Conservation (phyloP, 371 early-diverging fungal genomes). For the Lichtheimia corymbifera region DNA sequence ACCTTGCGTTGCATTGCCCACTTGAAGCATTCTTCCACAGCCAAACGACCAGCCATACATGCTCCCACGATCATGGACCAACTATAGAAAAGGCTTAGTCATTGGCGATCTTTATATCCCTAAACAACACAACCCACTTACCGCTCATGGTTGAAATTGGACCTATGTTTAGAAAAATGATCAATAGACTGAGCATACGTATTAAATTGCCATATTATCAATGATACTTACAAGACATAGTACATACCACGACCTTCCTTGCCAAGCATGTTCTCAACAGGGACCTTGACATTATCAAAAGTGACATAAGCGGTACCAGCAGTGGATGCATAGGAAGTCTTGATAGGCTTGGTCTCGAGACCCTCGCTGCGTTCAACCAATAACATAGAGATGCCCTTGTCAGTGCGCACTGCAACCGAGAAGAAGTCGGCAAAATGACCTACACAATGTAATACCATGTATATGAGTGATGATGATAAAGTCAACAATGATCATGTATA, state of each 20-base stretch:
- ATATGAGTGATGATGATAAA: background rate
- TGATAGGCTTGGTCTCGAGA: conserved; percentile 59
- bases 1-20: conserved; percentile 83
- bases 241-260: conserved; percentile 83
- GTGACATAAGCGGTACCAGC: conserved; percentile 59
- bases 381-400: conserved; percentile 65
- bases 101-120: no score
- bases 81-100: background rate
- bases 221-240: conserved; percentile 2
- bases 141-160: conserved; percentile 80
- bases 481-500: no score
- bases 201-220: no score
- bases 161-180: background rate
- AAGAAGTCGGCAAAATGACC: conserved; percentile 58
- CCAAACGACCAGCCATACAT: conserved; percentile 18
- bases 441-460: background rate
- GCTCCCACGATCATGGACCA: conserved; percentile 28
- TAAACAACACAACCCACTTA: background rate
- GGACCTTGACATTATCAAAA: conserved; percentile 68
- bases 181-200: background rate
- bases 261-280: conserved; percentile 82
- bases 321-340: conserved; percentile 59
- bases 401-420: conserved; percentile 63
- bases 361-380: conserved; percentile 63
- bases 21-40: conserved; percentile 58